Evolutionary conservation across 352 stramenopile species (phyloP).

Genomic region (Blastocystis sp.): DNA sequence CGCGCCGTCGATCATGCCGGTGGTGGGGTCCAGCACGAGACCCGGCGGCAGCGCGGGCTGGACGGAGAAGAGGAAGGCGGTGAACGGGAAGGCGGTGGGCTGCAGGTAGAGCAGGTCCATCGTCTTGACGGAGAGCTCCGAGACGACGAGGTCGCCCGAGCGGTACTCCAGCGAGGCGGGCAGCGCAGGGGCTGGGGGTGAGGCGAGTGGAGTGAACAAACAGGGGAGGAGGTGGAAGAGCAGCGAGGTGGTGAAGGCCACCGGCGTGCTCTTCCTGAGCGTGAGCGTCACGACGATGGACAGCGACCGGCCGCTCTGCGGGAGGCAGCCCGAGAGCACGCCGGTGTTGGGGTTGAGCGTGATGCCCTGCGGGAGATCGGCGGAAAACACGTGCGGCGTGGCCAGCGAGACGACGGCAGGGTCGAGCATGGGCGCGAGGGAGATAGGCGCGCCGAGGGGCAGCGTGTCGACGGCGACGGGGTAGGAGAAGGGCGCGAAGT

Average conservation of each 20-base stretch:
- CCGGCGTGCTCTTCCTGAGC: no score
- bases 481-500: background rate
- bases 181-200: background rate
- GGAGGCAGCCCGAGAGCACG: background rate
- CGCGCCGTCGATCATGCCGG: background rate
- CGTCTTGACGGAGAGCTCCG: constrained; percentile 10
- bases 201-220: background rate
- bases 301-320: background rate
- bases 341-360: background rate
- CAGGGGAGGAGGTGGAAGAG: background rate
- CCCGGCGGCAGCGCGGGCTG: background rate
- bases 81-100: background rate
- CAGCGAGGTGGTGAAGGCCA: background rate
- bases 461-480: background rate
- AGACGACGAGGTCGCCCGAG: constrained; percentile 5
- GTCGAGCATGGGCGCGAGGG: background rate
- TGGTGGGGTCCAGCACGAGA: background rate
- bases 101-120: background rate
- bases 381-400: background rate
- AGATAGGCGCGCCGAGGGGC: background rate
- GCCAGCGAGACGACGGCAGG: background rate
- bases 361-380: background rate
- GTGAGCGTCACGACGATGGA: background rate
- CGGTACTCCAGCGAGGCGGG: background rate
- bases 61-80: background rate